Base-by-base conservation (phyloP, 2,329 filamentous ascomycete species). In the Clathrospora elynae region DNA sequence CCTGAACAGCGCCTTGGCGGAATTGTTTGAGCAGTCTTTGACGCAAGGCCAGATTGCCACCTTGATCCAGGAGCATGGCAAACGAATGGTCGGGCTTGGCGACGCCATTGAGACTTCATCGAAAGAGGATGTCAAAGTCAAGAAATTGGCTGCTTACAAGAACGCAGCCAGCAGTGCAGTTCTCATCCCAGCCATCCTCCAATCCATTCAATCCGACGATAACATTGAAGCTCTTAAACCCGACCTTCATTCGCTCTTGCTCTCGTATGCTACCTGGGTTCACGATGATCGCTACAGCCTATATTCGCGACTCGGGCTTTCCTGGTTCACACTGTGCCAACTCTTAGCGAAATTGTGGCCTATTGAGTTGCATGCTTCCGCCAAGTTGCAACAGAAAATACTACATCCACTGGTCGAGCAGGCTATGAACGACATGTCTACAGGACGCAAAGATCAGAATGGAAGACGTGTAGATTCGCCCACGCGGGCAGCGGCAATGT, bases 321-420 rank as follows among this genome's bases (percentile, higher is more conserved):
- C 51, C 1, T 70, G 67, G 66, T 56, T 55, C n/a, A 56, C 56
- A 4, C 11, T 69, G n/a, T 59, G 59, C 19, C 57, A 60, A 25
- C 38, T 68, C 1, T 13, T 63, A n/a, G 36, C 41, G 5, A 51
- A 57, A 17, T 45, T 70, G 6, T 70, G 67, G 67, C 62, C 64
- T 1, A 40, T 66, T 6, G 46, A 61, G 16, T 25, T 69, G 6
- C 64, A 67, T n/a, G 35, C 32, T 7, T 67, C 62, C 12, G 24
- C 43, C 6, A 31, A 53, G 5, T 22, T 53, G n/a, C 66, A 67
- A 31, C 42, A 61, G 19, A 46, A 55, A 4, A 20, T 57, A 4
- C 28, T 69, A 4, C 45, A 55, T 12, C 62, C 64, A 2, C 31
- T 67, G 13, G 42, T 67, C 4, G 48, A 62, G 11, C 55, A 59